Percentiles rank a stretch among this genome's conserved stretches.
phyloP scores from a whole-genome alignment of 495 filamentous ascomycete genomes.

The Trichocladium antarcticum region DNA sequence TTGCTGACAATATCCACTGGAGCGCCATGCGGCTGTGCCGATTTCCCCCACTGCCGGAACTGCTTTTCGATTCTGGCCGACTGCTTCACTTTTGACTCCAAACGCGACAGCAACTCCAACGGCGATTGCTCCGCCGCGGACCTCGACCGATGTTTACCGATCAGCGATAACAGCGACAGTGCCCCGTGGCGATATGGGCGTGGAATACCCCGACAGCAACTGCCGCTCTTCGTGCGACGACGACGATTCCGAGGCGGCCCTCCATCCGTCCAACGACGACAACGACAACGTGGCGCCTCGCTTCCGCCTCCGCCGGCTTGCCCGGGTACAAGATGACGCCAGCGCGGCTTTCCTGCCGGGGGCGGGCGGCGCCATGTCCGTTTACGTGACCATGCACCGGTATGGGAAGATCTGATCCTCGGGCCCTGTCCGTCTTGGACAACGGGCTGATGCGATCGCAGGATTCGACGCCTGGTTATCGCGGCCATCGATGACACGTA shows the following conservation, averaged over 20 bases:
- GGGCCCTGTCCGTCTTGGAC: conserved; percentile 11
- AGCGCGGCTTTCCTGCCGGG: conserved; percentile 4
- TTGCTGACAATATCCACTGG: conserved; percentile 2
- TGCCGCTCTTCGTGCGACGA: conserved; percentile 11
- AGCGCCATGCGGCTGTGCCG: background rate
- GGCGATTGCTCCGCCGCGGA: background rate
- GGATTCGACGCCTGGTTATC: conserved; percentile 23
- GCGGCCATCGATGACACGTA: conserved; percentile 45
- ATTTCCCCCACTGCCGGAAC: background rate
- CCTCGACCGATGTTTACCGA: background rate
- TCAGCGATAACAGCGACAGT: conserved; percentile 3
- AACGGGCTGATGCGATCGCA: conserved; percentile 22
- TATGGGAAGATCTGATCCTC: conserved; percentile 6
- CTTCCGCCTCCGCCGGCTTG: conserved; percentile 11
- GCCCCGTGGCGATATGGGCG: conserved; percentile 4
- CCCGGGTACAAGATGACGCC: conserved; percentile 7
- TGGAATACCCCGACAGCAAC: background rate
- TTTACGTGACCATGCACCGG: conserved; percentile 41
- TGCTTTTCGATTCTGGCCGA: too few species aligned
- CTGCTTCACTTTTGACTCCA: too few species aligned
- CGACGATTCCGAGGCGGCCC: conserved; percentile 17
- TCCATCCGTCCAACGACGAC: conserved; percentile 7
- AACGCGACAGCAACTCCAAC: background rate
- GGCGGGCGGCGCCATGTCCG: conserved; percentile 19
- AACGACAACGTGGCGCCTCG: conserved; percentile 15